Percentiles rank a stretch among this genome's conserved stretches.
These are phyloP conservation scores for Lumnitzera littorea DNA, from an alignment of 345 rosid species.

Conservation along the genomic window DNA sequence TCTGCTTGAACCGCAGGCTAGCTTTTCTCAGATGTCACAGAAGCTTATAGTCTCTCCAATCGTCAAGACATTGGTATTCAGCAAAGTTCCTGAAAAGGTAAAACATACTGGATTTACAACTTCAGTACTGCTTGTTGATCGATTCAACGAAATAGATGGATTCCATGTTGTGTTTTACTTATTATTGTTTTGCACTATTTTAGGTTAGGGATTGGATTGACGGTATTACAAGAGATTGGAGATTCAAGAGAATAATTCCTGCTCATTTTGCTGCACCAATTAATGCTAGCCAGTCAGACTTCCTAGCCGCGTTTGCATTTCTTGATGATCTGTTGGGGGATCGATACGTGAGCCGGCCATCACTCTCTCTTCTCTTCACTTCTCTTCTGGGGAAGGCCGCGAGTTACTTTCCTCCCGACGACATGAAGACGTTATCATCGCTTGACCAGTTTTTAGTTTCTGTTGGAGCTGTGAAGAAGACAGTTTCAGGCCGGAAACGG, in stretches of 20 bases:
- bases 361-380: slow-evolving; percentile 59
- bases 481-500: slow-evolving; percentile 70
- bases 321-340: slow-evolving; percentile 86
- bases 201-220: slow-evolving; percentile 96
- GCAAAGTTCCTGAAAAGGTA: slow-evolving; percentile 98
- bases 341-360: slow-evolving; percentile 56
- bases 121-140: too few species aligned
- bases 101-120: not conserved
- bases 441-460: slow-evolving; percentile 91
- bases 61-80: slow-evolving; percentile 85
- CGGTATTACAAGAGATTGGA: slow-evolving; percentile 77
- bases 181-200: not conserved
- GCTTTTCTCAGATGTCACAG: slow-evolving; percentile 89
- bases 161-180: not conserved
- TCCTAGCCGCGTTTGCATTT: slow-evolving; percentile 77
- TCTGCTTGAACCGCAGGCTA: slow-evolving; percentile 88
- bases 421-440: slow-evolving; percentile 87
- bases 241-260: slow-evolving; percentile 85
- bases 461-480: slow-evolving; percentile 88
- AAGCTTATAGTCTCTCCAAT: slow-evolving; percentile 94
- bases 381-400: slow-evolving; percentile 89
- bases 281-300: slow-evolving; percentile 75
- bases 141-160: too few species aligned
- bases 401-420: slow-evolving; percentile 92
- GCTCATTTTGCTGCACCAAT: slow-evolving; percentile 93